Evolutionary conservation across 1,284 basidiomycete species (phyloP), one percentile per base, ranked within the genome.

Genomic region (Gastroboletus turbinatus): DNA sequence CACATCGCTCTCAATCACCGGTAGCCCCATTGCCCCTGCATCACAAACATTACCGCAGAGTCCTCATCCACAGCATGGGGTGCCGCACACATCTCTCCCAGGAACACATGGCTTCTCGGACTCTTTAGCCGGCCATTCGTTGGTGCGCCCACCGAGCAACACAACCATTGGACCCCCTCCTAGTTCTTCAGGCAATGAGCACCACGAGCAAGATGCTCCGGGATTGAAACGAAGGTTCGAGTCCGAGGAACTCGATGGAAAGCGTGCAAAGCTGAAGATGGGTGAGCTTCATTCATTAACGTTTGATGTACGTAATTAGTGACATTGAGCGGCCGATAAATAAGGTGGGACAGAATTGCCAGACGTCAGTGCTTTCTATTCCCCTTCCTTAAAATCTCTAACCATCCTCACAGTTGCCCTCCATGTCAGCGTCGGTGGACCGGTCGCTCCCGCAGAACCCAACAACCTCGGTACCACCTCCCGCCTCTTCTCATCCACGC

Each of bases 151-250:
- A n/a, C 49, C 57, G 46, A 51, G 29, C 42, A 64, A 23, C 23
- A 47, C 60, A 32, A 56, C 46, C 32, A 44, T 53, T 7, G 56
- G 52, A 21, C 7, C 55, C 21, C 59, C 60, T 33, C 29, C 57
- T 45, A 32, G 38, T n/a, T 58, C 63, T 45, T 27, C 46, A 30
- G 33, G 36, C 8, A 63, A 46, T 27, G 67, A 70, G 3, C 58
- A 58, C 16, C 65, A 61, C 44, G 77, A 78, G 30, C 64, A 67
- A 32, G 88, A 88, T 52, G 60, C 69, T 19, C 82, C 85, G 54
- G 79, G 76, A 23, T 76, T 83, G 54, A 92, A 92, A 68, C 77
- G 90, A 60, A 90, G 89, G 67, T 72, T 85, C 58, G 83, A 85
- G 50, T 75, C 75, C n/a, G 84, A 85, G 48, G 87, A 88, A 55